These are phyloP conservation scores for Cutaneotrichosporon sp. DNA, from an alignment of 1,284 basidiomycete genomes.

Conservation along the genomic window DNA sequence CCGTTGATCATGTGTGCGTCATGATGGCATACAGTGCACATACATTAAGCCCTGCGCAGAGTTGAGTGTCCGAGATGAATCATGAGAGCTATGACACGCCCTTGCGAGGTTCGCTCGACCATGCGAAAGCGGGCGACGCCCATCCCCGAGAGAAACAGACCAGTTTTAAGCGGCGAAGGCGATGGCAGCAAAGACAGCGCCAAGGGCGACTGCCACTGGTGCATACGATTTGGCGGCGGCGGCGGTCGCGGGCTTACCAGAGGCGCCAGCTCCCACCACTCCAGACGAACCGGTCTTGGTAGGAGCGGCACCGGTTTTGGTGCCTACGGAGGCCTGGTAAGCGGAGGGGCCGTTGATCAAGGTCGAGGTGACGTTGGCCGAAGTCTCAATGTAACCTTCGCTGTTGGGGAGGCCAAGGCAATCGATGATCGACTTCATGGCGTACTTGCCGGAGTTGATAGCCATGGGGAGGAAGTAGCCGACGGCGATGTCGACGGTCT, in stretches of 20 bases:
- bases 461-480: conserved; percentile 72
- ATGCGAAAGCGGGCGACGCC: background rate
- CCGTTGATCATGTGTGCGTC: background rate
- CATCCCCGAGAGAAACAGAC: background rate
- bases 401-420: conserved; percentile 56
- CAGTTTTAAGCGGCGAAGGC: conserved; percentile 3
- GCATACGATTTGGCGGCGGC: background rate
- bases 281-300: conserved; percentile 9
- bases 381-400: conserved; percentile 49
- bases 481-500: conserved; percentile 80
- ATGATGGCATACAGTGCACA: background rate
- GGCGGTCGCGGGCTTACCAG: background rate
- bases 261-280: background rate
- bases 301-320: conserved; percentile 28
- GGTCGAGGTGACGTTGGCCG: conserved; percentile 40
- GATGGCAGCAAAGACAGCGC: conserved; percentile 2
- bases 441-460: conserved; percentile 58
- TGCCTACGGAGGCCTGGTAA: conserved; percentile 37
- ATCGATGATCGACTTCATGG: conserved; percentile 56
- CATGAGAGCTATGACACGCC: background rate
- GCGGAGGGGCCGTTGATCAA: conserved; percentile 21
- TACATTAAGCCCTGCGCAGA: background rate
- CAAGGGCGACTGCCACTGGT: background rate
- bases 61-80: background rate
- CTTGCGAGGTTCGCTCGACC: background rate